Conservation (phyloP, 2,329 filamentous ascomycete genomes). For the Achaetomium macrosporum region DNA sequence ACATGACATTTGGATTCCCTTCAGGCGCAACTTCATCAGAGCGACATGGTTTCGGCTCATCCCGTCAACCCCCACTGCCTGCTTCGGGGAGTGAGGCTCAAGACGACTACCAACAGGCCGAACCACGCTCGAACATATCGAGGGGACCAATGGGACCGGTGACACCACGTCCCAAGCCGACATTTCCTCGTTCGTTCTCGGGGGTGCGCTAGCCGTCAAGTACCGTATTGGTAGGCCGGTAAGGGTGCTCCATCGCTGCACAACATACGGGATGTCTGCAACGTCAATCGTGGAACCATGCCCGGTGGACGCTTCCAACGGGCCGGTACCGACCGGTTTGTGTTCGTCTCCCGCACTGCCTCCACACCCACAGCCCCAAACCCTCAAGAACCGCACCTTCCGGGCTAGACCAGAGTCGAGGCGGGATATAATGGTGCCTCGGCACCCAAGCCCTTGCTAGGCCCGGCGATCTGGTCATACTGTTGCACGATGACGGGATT, state of each 20-base stretch:
- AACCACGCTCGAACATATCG: neutral
- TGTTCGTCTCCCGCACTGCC: neutral
- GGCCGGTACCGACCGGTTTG: constrained; percentile 11
- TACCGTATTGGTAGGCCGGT: constrained; percentile 3
- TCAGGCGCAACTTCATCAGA: too few relatives aligned
- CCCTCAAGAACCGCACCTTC: too few relatives aligned
- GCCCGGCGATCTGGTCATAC: neutral
- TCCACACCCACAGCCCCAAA: neutral
- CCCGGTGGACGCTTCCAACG: constrained; percentile 7
- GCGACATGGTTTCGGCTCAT: too few relatives aligned
- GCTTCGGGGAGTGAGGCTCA: too few relatives aligned
- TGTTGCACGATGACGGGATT: neutral
- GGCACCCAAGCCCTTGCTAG: neutral
- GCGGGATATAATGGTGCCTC: neutral
- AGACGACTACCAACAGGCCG: neutral
- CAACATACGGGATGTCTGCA: constrained; percentile 9
- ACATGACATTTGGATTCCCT: too few relatives aligned
- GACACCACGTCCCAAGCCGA: neutral
- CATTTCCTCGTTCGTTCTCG: neutral
- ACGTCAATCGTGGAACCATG: constrained; percentile 2
- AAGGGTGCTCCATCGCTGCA: constrained; percentile 10
- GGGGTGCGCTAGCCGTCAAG: constrained; percentile 2
- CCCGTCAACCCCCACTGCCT: too few relatives aligned
- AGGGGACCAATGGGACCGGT: neutral
- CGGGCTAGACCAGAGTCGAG: neutral